Conservation (phyloP, 345 rosid genomes). For the Punica granatum region DNA sequence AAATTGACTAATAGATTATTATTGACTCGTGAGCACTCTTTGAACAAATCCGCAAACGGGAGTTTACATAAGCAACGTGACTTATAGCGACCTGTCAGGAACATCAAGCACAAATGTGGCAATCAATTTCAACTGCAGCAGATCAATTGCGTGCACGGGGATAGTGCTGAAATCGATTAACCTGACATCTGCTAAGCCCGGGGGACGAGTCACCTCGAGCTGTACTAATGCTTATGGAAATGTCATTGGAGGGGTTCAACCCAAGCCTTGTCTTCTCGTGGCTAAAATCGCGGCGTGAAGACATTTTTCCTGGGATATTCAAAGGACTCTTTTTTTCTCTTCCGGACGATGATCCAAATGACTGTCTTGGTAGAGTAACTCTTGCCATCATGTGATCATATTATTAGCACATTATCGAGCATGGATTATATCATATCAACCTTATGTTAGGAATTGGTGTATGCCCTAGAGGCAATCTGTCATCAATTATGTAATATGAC, state of each 20-base stretch:
- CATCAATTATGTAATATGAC: no score
- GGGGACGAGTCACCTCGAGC: constrained; percentile 11
- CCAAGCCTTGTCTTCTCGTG: constrained; percentile 7
- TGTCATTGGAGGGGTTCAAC: constrained; percentile 16
- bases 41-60: constrained; percentile 16
- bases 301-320: neutral
- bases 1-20: neutral
- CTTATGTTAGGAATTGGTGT: no score
- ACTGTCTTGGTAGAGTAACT: neutral
- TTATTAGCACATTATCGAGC: no score
- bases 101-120: constrained; percentile 27
- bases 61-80: constrained; percentile 25
- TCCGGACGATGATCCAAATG: neutral
- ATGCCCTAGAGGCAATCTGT: no score
- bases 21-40: neutral
- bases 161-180: constrained; percentile 13
- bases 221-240: constrained; percentile 27
- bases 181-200: constrained; percentile 4
- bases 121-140: constrained; percentile 31
- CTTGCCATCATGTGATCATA: no score
- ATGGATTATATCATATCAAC: no score
- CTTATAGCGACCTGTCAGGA: constrained; percentile 16
- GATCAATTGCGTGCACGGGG: constrained; percentile 20
- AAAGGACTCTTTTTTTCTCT: neutral
- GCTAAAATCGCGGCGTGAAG: neutral